Base-by-base conservation (phyloP, 306 rosid species). In the Cucurbita maxima region DNA sequence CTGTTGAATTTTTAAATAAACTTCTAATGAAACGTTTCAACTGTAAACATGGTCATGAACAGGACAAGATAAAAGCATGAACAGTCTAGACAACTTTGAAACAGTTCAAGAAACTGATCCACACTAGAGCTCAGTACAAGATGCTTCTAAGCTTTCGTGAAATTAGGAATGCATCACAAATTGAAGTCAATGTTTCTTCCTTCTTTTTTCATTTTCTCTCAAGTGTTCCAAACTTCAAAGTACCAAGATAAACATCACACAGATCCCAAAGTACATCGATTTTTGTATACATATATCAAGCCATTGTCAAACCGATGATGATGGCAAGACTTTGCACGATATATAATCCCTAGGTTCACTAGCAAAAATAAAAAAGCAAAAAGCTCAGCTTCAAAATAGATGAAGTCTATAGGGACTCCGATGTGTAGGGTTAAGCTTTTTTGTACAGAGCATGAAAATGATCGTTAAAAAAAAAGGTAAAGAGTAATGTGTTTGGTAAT, bases 191-290 rank as follows among this genome's bases (percentile, higher is more conserved):
- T 36, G 59, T 50, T 50, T 70, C 74, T 70, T 70, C 1, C 5
- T 13, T 34, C 11, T 48, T 48, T 48, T 60, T 19, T 11, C 70
- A 38, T 38, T 62, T 62, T 19, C 22, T 16, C 20, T 61, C 56
- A 0, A 13, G 56, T 47, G 73, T 14, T 45, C 40, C 41, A 68
- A 68, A 68, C 45, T 70, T 50, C 58, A 4, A 50, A 70, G 74
- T 70, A 30, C 44, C 45, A 70, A 70, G 74, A 70, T 70, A 70
- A 70, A 70, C 74, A 50, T 70, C 58, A 50, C 58, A 70, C 74
- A 70, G 74, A 70, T 70, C 74, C 74, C 56, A 30, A 51, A 61
- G 34, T 8, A 25, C 58, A 70, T 70, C 47, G 45, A 50, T 25
- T 70, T 70, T 70, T 70, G 58, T 53, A 70, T 18, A 19, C 10